These are phyloP conservation scores for Pythium chondricola DNA, from an alignment of 352 stramenopile genomes.

Conservation along the genomic window DNA sequence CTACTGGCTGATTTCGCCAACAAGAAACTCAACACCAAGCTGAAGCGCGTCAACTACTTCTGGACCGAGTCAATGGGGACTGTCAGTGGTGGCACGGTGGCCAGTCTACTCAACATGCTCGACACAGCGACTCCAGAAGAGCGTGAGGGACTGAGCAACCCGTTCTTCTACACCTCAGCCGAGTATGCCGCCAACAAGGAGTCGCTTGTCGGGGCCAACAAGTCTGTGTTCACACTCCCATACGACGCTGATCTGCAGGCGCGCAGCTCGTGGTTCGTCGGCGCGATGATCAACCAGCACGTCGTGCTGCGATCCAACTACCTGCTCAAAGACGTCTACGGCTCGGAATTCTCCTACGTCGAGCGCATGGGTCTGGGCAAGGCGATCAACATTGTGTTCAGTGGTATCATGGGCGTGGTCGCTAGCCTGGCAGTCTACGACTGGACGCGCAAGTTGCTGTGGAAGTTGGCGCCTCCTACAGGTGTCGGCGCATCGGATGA, in stretches of 20 bases:
- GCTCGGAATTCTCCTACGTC: slow-evolving; percentile 36
- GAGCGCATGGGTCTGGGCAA: slow-evolving; percentile 33
- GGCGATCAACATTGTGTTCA: slow-evolving; percentile 21
- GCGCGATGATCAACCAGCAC: slow-evolving; percentile 61
- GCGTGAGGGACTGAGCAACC: slow-evolving; percentile 20
- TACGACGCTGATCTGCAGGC: slow-evolving; percentile 47
- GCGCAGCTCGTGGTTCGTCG: slow-evolving; percentile 54
- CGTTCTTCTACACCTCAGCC: slow-evolving; percentile 32
- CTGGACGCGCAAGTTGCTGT: slow-evolving; percentile 45
- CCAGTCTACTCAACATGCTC: slow-evolving; percentile 28
- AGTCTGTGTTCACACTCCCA: slow-evolving; percentile 23
- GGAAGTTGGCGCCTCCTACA: slow-evolving; percentile 47
- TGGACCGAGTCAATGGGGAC: slow-evolving; percentile 22
- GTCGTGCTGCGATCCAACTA: slow-evolving; percentile 62
- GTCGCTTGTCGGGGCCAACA: slow-evolving; percentile 13
- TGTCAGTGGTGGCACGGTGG: slow-evolving; percentile 43
- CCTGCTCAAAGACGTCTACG: slow-evolving; percentile 45
- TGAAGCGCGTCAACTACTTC: slow-evolving; percentile 25
- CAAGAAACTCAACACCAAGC: slow-evolving; percentile 22
- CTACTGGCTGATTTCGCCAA: slow-evolving; percentile 45
- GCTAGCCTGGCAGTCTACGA: slow-evolving; percentile 30
- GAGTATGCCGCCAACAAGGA: slow-evolving; percentile 19
- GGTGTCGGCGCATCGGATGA: slow-evolving; percentile 65
- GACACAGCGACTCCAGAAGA: slow-evolving; percentile 7
- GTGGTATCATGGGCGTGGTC: slow-evolving; percentile 23